Conservation (phyloP, 805 yeast genomes). For the Teunomyces barrocoloradensis region DNA sequence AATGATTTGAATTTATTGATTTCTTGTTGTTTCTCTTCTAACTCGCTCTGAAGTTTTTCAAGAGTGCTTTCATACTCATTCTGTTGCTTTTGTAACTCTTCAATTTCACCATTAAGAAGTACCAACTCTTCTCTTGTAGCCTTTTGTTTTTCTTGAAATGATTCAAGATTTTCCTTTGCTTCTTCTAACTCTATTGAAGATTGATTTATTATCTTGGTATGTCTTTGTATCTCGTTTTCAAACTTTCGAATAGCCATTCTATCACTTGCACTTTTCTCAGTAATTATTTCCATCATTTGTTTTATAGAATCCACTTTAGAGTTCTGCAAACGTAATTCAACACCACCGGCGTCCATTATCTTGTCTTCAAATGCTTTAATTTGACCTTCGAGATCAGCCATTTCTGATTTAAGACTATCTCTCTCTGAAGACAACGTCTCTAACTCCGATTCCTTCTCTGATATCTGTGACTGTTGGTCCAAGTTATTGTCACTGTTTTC, state of each 20-base stretch:
- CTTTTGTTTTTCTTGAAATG: constrained; percentile 17
- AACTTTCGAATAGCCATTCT: constrained; percentile 56
- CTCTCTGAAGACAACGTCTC: constrained; percentile 15
- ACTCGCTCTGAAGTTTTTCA: constrained; percentile 28
- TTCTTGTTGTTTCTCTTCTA: constrained; percentile 40
- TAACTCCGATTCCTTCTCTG: constrained; percentile 23
- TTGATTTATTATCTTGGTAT: constrained; percentile 44
- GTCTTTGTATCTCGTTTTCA: constrained; percentile 61
- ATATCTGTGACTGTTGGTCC: constrained; percentile 39
- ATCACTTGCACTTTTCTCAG: constrained; percentile 56
- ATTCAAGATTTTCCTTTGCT: constrained; percentile 23
- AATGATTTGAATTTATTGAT: constrained; percentile 58
- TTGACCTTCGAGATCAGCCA: constrained; percentile 52
- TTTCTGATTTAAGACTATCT: constrained; percentile 46
- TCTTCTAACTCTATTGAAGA: constrained; percentile 45
- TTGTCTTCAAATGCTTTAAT: constrained; percentile 66
- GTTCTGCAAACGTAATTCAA: constrained; percentile 71
- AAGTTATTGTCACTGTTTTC: constrained; percentile 25
- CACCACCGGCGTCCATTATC: constrained; percentile 91
- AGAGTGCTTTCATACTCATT: constrained; percentile 41
- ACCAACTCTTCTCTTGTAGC: constrained; percentile 30
- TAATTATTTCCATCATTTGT: constrained; percentile 61
- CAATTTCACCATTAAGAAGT: constrained; percentile 26
- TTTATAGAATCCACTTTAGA: constrained; percentile 75
- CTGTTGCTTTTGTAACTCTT: constrained; percentile 32